Evolutionary conservation across 2,329 filamentous ascomycete species (phyloP), one percentile per base, ranked within the genome.

Genomic region (Colletotrichum sojae): DNA sequence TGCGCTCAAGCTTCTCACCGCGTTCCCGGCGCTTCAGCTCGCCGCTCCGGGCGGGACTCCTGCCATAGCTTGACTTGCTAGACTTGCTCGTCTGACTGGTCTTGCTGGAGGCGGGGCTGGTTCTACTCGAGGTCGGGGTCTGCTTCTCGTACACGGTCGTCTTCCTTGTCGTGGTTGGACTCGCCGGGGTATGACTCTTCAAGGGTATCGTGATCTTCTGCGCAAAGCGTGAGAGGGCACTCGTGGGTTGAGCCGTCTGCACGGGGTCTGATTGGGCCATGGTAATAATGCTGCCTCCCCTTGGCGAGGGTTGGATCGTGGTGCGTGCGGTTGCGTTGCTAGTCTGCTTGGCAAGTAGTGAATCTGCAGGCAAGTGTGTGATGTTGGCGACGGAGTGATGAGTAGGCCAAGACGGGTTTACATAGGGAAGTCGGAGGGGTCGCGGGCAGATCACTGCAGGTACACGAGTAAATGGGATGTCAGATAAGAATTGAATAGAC

Each of bases 141-240:
- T 52, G 46, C 45, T 69, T 69, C 25, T 69, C 62, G 20, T 56
- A 67, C 25, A 69, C 36, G 18, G 62, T 69, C 3, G 62, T 66
- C 45, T 56, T 46, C 2, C 62, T 67, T 0, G 67, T 18, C 27
- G 53, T 43, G 4, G 59, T 63, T n/a, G 62, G 25, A 3, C 22
- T 56, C 12, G 54, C 9, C 2, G 45, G 54, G 51, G 46, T 46
- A 36, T 66, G 31, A 39, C 51, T 48, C 27, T 71, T 68, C 48
- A 64, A 20, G 3, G 67, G 51, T 16, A 40, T 60, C 13, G 60
- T 56, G 25, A 71, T 48, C 62, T 62, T 71, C 18, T 71, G 68
- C n/a, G 69, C 61, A 12, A 71, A 51, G 25, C 69, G 69, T 1
- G 72, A 67, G 63, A 76, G 72, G 25, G 76, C 70, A 67, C 63